phyloP scores from a whole-genome alignment of 139 green algal genomes.

The Pycnococcus provasolii region DNA sequence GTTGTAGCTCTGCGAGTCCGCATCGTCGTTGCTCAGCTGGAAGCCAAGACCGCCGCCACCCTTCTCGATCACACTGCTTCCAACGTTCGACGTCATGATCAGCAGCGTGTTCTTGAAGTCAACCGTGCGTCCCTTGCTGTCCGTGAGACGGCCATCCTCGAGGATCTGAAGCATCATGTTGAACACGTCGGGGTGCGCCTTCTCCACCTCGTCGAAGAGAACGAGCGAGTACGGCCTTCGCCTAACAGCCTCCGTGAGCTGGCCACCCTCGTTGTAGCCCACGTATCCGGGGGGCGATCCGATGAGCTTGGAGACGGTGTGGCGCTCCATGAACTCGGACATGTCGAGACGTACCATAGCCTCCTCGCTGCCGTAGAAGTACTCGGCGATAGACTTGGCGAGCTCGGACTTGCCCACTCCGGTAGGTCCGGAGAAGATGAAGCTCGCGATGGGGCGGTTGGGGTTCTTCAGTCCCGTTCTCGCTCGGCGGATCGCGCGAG shows the following conservation, averaged over 20 bases:
- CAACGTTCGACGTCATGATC: conserved; percentile 99
- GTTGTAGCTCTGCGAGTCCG: conserved; percentile 66
- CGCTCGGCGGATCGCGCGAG: conserved; percentile 83
- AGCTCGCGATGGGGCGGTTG: conserved; percentile 89
- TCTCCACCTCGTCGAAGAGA: conserved; percentile 99
- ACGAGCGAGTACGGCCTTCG: conserved; percentile 95
- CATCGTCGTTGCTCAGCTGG: conserved; percentile 45
- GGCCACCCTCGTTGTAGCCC: conserved; percentile 95
- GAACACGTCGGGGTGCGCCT: conserved; percentile 99
- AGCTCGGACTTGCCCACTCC: conserved; percentile 98
- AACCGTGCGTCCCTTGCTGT: conserved; percentile 76
- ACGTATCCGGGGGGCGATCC: conserved; percentile 96
- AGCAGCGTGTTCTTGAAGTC: conserved; percentile 99
- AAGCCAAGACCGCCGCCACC: conserved; percentile 71
- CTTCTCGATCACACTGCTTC: conserved; percentile 91
- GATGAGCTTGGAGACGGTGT: conserved; percentile 99
- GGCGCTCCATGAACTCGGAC: conserved; percentile 99
- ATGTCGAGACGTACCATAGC: conserved; percentile 89
- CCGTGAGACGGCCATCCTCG: conserved; percentile 81
- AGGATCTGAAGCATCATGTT: conserved; percentile 99
- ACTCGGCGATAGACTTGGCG: conserved; percentile 91
- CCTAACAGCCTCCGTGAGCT: conserved; percentile 94
- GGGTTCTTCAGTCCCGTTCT: conserved; percentile 97
- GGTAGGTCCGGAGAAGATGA: conserved; percentile 86
- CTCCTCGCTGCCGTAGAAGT: conserved; percentile 97